These are phyloP conservation scores for Colletotrichum plurivorum DNA, from an alignment of 2,329 filamentous ascomycete species.

Conservation along the genomic window DNA sequence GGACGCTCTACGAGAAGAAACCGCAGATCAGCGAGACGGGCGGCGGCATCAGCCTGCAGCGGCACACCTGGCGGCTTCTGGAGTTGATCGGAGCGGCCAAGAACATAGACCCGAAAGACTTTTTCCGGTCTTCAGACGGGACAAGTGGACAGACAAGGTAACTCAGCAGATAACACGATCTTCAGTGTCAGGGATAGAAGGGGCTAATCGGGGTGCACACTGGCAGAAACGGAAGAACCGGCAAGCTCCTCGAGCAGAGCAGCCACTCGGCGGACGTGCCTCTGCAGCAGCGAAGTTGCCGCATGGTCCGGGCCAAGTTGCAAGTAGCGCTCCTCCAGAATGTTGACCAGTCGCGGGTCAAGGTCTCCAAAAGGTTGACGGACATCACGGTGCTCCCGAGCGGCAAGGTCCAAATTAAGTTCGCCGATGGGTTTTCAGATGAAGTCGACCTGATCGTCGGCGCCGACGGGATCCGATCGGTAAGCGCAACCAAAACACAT, in stretches of 20 bases:
- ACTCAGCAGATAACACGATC: not conserved
- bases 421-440: slow-evolving; percentile 58
- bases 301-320: slow-evolving; percentile 54
- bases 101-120: slow-evolving; percentile 48
- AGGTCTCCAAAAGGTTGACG: slow-evolving; percentile 60
- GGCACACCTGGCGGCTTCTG: slow-evolving; percentile 53
- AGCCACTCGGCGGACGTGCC: slow-evolving; percentile 44
- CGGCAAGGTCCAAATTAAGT: slow-evolving; percentile 56
- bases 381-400: slow-evolving; percentile 53
- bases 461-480: slow-evolving; percentile 67
- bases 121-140: slow-evolving; percentile 46
- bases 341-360: slow-evolving; percentile 59
- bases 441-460: slow-evolving; percentile 64
- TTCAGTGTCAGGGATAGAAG: not conserved
- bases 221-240: slow-evolving; percentile 50
- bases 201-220: not conserved
- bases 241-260: slow-evolving; percentile 45
- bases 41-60: slow-evolving; percentile 53
- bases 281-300: slow-evolving; percentile 46
- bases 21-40: slow-evolving; percentile 53
- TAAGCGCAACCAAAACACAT: slow-evolving; percentile 49
- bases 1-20: slow-evolving; percentile 53
- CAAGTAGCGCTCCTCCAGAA: slow-evolving; percentile 63
- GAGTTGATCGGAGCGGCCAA: slow-evolving; percentile 50
- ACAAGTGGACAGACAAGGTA: slow-evolving; percentile 46